phyloP scores from a whole-genome alignment of 148 eudicot genomes.

The Cornus florida region DNA sequence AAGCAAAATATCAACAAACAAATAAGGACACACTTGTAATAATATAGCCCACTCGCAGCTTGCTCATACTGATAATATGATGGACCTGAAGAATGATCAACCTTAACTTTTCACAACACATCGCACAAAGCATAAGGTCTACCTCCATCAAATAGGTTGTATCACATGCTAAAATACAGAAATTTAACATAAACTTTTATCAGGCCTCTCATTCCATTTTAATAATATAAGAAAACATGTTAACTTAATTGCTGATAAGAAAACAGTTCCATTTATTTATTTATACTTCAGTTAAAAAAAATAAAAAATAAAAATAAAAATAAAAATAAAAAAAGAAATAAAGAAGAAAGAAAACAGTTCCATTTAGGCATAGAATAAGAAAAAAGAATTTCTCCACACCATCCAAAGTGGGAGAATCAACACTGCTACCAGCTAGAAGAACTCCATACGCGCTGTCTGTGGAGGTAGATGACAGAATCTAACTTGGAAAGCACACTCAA shows the following conservation, averaged over 20 bases:
- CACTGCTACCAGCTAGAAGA: not conserved
- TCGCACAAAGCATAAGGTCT: not conserved
- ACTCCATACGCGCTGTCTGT: not conserved
- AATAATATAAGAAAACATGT: not conserved
- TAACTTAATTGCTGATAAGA: not conserved
- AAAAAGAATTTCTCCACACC: not conserved
- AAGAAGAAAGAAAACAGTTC: too few species aligned
- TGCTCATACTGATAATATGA: constrained; percentile 1
- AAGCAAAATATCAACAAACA: constrained; percentile 19
- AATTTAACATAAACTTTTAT: not conserved
- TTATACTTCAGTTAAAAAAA: too few species aligned
- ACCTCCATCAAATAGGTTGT: not conserved
- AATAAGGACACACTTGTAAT: not conserved
- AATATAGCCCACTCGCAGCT: not conserved
- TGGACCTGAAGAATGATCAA: not conserved
- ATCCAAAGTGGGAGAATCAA: not conserved
- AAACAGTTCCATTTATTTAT: too few species aligned
- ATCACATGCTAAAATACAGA: not conserved
- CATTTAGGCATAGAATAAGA: not conserved
- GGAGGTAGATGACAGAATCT: not conserved
- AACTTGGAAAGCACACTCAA: not conserved
- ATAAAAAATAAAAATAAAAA: too few species aligned
- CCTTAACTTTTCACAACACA: not conserved
- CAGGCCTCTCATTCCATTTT: not conserved
- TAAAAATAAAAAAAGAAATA: too few species aligned